phyloP scores from a whole-genome alignment of 306 rosid species.

The Carpinus viminea region DNA sequence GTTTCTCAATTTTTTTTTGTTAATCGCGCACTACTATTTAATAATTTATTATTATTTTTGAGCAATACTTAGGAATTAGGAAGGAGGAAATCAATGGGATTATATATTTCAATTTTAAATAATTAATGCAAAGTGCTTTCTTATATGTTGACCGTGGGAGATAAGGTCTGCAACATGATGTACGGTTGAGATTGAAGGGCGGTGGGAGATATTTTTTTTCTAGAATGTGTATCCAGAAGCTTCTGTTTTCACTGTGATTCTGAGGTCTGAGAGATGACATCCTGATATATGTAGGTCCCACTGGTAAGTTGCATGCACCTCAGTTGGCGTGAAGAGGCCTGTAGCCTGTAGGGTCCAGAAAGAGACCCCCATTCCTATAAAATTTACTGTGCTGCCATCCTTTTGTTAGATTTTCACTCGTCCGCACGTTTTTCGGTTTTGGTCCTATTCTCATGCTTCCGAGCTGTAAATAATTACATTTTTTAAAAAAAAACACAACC shows the following conservation, averaged over 20 bases:
- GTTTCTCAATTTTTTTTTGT: conserved; percentile 22
- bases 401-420: not conserved
- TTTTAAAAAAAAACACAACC: no score
- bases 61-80: not conserved
- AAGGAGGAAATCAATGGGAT: not conserved
- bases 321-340: not conserved
- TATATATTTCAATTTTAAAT: not conserved
- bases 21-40: not conserved
- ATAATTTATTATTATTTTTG: not conserved
- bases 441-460: no score
- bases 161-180: conserved; percentile 20
- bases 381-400: not conserved
- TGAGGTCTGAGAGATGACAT: conserved; percentile 4
- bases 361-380: not conserved
- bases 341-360: not conserved
- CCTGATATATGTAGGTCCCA: not conserved
- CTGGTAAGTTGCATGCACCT: not conserved
- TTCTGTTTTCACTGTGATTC: conserved; percentile 45
- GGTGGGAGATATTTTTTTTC: conserved; percentile 55
- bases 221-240: conserved; percentile 70
- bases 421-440: not conserved
- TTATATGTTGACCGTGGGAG: not conserved
- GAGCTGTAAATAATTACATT: no score
- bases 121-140: not conserved
- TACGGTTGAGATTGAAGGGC: conserved; percentile 60